phyloP scores from a whole-genome alignment of 495 filamentous ascomycete species.

The Amphirosellinia nigrospora region DNA sequence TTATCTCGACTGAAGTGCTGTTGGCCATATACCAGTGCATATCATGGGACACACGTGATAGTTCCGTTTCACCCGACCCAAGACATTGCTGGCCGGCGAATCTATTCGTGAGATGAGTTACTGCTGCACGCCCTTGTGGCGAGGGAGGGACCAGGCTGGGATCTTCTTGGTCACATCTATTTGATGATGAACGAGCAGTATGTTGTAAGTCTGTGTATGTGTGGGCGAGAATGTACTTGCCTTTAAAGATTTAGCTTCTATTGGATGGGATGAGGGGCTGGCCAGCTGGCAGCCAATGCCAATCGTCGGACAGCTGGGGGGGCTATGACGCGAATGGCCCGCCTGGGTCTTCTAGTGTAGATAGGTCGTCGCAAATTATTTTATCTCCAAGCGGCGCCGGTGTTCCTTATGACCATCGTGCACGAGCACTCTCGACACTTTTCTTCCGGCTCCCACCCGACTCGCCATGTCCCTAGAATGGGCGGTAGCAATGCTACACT shows the following conservation, averaged over 20 bases:
- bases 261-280: too few species aligned
- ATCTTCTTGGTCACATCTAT: neutral
- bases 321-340: neutral
- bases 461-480: conserved; percentile 32
- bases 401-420: conserved; percentile 6
- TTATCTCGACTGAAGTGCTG: conserved; percentile 18
- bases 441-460: neutral
- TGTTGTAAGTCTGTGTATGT: neutral
- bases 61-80: conserved; percentile 8
- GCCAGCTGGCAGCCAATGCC: neutral
- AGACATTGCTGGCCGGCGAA: conserved; percentile 21
- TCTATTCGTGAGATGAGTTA: conserved; percentile 8
- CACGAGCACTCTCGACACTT: neutral
- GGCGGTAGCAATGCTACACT: conserved; percentile 47
- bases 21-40: neutral
- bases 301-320: neutral
- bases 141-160: conserved; percentile 3
- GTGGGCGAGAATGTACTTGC: neutral
- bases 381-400: neutral
- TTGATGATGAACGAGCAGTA: conserved; percentile 20
- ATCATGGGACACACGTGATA: neutral
- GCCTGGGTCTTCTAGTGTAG: neutral
- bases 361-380: conserved; percentile 8
- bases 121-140: conserved; percentile 20
- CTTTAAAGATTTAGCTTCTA: too few species aligned